Evolutionary conservation across 768 basidiomycete genomes (phyloP), one percentile per base, ranked within the genome.

Genomic region (Candolleomyces eurysporus): DNA sequence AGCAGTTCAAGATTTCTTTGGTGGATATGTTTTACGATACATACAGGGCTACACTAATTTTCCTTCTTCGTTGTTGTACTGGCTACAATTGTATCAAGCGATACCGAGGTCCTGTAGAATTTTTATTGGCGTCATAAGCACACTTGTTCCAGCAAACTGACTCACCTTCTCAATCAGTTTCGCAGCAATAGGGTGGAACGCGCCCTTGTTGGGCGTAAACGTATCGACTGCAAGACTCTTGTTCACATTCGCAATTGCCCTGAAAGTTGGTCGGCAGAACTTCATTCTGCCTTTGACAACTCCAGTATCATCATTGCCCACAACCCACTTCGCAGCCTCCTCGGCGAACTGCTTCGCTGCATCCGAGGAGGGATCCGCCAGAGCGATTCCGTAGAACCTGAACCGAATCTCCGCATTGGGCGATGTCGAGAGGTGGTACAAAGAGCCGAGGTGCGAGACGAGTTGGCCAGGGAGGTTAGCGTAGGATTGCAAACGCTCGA

Each of bases 221-320:
- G 75, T 78, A 36, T 74, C 65, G 50, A 78, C 69, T 3, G 91
- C 89, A 31, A 91, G 72, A 40, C 68, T 66, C 51, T 70, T 67
- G 66, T 92, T 77, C 21, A 87, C 86, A 61, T 79, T 79, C 32
- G 69, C 72, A 19, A 86, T 81, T 0, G 76, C 83, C 40, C 83
- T 74, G 68, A 92, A 86, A 5, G 84, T 74, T 0, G 89, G 88
- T 51, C 91, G 74, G 72, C 91, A 92, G 76, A 92, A 92, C 70
- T 93, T 92, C 91, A 92, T 92, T 39, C 91, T 79, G 11, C 91
- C 91, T 67, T 90, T 89, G 59, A 93, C 75, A 30, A 83, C 74
- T 0, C 83, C 86, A 26, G 79, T 80, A 26, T 78, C 85, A 64
- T 87, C 87, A 46, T 77, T 75, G 2, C 88, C 91, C 14, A 86